These are phyloP conservation scores for Mucor circinelloides DNA, from an alignment of 371 early-diverging fungal genomes.

Conservation along the genomic window DNA sequence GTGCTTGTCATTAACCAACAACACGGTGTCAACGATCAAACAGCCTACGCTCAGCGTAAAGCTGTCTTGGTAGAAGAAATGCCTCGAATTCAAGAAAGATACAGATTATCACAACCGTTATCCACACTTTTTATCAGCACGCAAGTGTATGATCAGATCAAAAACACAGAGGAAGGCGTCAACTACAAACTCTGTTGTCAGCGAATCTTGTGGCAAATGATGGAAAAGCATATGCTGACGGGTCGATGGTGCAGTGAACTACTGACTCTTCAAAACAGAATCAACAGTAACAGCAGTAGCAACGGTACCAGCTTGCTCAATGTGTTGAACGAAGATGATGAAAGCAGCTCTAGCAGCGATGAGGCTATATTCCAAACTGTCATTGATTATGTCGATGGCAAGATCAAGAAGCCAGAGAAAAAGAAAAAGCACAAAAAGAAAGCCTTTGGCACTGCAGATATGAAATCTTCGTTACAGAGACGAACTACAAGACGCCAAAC, in stretches of 20 bases:
- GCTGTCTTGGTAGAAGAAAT: slow-evolving; percentile 8
- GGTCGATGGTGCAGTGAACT: slow-evolving; percentile 21
- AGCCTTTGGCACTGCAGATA: background rate
- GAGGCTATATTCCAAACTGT: slow-evolving; percentile 10
- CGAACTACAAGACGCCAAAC: slow-evolving; percentile 9
- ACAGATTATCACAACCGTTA: slow-evolving; percentile 9
- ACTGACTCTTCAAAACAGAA: background rate
- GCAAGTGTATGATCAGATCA: background rate
- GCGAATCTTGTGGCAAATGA: slow-evolving; percentile 25
- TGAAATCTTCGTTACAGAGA: slow-evolving; percentile 1
- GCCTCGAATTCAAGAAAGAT: slow-evolving; percentile 19
- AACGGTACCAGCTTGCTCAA: background rate
- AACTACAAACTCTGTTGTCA: slow-evolving; percentile 14
- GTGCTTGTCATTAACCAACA: slow-evolving; percentile 22
- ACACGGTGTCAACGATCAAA: slow-evolving; percentile 5
- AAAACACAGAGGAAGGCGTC: background rate
- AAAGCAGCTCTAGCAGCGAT: slow-evolving; percentile 13
- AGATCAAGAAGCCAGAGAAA: background rate
- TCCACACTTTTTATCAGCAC: slow-evolving; percentile 20
- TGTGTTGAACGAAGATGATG: slow-evolving; percentile 16
- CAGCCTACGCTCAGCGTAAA: slow-evolving; percentile 6
- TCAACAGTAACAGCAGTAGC: background rate
- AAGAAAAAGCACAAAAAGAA: background rate
- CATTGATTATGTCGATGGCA: slow-evolving; percentile 20
- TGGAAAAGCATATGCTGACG: slow-evolving; percentile 16